A percentile compares a stretch with the other conserved stretches of the same genome.
These are phyloP conservation scores for Endocalyx cinctus DNA, from an alignment of 2,329 filamentous ascomycete genomes.

Conservation along the genomic window DNA sequence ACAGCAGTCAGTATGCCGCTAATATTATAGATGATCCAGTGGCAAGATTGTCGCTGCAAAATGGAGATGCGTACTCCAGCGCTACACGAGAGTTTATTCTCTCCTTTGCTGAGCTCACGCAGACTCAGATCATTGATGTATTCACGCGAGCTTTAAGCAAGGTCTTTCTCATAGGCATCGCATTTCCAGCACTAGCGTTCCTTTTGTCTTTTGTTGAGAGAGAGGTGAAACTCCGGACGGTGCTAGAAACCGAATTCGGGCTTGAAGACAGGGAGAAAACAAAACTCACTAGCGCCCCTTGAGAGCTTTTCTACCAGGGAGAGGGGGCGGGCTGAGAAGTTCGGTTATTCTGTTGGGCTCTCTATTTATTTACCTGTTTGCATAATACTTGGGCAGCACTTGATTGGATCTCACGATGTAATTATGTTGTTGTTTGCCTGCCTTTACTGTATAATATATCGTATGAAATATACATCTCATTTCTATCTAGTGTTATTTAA, in stretches of 20 bases:
- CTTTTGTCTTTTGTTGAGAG: slow-evolving; percentile 29
- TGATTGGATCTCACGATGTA: too few relatives aligned
- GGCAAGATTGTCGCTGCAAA: slow-evolving; percentile 6
- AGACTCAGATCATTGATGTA: slow-evolving; percentile 25
- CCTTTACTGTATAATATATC: neutral
- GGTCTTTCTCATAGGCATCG: slow-evolving; percentile 33
- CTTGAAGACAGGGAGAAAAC: slow-evolving; percentile 22
- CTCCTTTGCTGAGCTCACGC: slow-evolving; percentile 8
- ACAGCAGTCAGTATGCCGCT: slow-evolving; percentile 2
- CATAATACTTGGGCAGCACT: too few relatives aligned
- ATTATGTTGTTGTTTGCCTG: neutral
- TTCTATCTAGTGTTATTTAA: neutral
- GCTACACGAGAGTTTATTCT: slow-evolving; percentile 13
- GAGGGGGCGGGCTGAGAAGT: too few relatives aligned
- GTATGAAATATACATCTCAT: neutral
- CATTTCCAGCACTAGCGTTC: slow-evolving; percentile 27
- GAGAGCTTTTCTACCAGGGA: neutral
- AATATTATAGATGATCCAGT: slow-evolving; percentile 3
- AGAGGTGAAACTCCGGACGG: slow-evolving; percentile 31
- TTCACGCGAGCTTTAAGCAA: slow-evolving; percentile 29
- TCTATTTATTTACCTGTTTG: neutral
- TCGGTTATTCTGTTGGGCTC: neutral
- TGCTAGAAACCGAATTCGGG: slow-evolving; percentile 35
- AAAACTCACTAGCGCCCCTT: neutral
- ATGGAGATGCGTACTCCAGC: slow-evolving; percentile 15